Base-by-base conservation (phyloP, 176 grass and related monocot genomes). In the Metroxylon sagu region DNA sequence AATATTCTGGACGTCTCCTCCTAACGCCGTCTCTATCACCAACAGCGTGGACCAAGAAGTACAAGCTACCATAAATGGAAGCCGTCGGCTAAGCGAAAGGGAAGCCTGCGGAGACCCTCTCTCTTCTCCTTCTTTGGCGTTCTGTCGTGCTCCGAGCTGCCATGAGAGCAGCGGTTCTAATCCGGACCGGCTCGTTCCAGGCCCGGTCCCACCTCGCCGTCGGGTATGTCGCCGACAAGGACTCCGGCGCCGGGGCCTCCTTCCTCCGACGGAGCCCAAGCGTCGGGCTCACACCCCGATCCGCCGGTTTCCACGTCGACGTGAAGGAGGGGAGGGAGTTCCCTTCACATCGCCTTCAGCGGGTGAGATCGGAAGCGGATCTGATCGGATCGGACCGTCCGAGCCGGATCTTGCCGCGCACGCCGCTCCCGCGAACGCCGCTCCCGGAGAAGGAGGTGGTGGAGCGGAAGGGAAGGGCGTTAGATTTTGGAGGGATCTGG, bases 311-410 rank as follows among this genome's bases (percentile, higher is more conserved):
- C 53, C 16, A 50, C 16, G 7, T 27, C 48, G 57, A 49, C 59
- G 52, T 2, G 6, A 39, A 27, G 18, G 67, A 19, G 25, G 57
- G 49, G 5, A 51, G 53, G 48, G 16, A 27, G 5, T 43, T 12
- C 35, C 35, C 35, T 43, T 16, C 27, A 14, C 17, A 18, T 18
- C 28, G 71, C 62, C 79, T 87, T 68, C 82, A 77, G 67, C 86
- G 83, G 48, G 64, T 77, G 27, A 77, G 71, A 66, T 90, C 91
- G 5, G 89, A 80, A 71, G 49, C 76, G 10, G 83, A 82, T 73
- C 49, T 80, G 58, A 26, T 59, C 43, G 52, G 26, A 14, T 73
- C 79, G 18, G 61, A 18, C 0, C 1, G 26, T 14, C 48, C 1
- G 8, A 14, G 59, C 26, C 23, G 16, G 4, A 6, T 56, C 43